Base-by-base conservation (phyloP, 1,284 basidiomycete genomes). In the Volvariella volvacea region DNA sequence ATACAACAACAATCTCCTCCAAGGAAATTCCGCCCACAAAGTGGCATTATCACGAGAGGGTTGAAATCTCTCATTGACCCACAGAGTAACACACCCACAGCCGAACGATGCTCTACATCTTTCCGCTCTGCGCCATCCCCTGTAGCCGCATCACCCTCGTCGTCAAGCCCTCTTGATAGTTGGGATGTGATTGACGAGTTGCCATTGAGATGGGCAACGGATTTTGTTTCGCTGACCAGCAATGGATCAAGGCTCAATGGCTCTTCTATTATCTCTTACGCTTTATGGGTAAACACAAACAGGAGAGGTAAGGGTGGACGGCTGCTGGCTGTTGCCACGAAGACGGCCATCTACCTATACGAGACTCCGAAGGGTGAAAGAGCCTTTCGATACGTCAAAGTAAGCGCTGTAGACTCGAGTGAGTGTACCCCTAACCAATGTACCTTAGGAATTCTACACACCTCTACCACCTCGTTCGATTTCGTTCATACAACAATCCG, bases 131-230 rank as follows among this genome's bases (percentile, higher is more conserved):
- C 53, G 48, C 56, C 55, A 1, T 63, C 43, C 39, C 36, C 39
- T 28, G 42, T 52, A 31, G 45, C 62, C 61, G 50, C 56, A 58
- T 59, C 59, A 47, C 65, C 54, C 42, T 58, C 37, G 55, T 25
- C 51, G 55, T 47, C 55, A 19, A 53, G 64, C 19, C 64, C 72
- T 2, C 60, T 65, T 30, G 80, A 81, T 31, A 59, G 55, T 31
- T 88, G 86, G 86, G 86, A 89, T 57, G 54, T 88, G 14, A 67
- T 89, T 2, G 84, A 89, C 10, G 86, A 88, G 46, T 61, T 86
- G 12, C 83, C 86, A 7, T 52, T 89, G 41, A 74, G 83, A 31
- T 90, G 87, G 87, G 84, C 86, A 14, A 83, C 82, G 0, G 87
- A 90, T 58, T 89, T 77, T 55, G 83, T 87, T 2, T 79, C 85